These are phyloP conservation scores for Cytospora schulzeri DNA, from an alignment of 2,329 filamentous ascomycete species.

Conservation along the genomic window DNA sequence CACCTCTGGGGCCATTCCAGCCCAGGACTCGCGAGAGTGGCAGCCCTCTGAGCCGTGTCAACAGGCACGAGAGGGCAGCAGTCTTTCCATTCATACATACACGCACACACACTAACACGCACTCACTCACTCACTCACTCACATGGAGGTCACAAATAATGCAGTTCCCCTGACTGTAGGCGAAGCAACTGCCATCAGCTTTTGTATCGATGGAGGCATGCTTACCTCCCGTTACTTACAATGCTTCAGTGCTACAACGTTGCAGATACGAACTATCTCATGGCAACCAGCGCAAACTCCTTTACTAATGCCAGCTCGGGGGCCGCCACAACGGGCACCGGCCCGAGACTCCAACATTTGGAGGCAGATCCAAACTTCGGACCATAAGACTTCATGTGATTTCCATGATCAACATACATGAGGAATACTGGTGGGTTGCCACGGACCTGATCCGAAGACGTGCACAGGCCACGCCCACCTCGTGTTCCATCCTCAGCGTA, in stretches of 20 bases:
- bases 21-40: no score
- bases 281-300: neutral
- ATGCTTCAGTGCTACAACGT: neutral
- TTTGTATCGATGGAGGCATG: neutral
- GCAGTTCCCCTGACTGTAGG: no score
- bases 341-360: constrained; percentile 7
- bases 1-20: neutral
- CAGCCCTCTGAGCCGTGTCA: neutral
- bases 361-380: neutral
- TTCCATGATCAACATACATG: neutral
- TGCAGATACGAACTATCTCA: neutral
- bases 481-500: neutral
- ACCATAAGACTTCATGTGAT: neutral
- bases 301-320: neutral
- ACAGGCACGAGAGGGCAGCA: neutral
- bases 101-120: no score
- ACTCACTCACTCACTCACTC: no score
- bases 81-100: no score
- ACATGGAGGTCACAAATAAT: no score
- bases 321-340: constrained; percentile 3
- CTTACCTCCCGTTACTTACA: neutral
- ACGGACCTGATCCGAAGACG: neutral
- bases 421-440: neutral
- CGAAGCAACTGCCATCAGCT: neutral
- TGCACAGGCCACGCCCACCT: neutral